Evolutionary conservation across 495 filamentous ascomycete species (phyloP), one percentile per base, ranked within the genome.

Genomic region (Trichoderma parareesei): DNA sequence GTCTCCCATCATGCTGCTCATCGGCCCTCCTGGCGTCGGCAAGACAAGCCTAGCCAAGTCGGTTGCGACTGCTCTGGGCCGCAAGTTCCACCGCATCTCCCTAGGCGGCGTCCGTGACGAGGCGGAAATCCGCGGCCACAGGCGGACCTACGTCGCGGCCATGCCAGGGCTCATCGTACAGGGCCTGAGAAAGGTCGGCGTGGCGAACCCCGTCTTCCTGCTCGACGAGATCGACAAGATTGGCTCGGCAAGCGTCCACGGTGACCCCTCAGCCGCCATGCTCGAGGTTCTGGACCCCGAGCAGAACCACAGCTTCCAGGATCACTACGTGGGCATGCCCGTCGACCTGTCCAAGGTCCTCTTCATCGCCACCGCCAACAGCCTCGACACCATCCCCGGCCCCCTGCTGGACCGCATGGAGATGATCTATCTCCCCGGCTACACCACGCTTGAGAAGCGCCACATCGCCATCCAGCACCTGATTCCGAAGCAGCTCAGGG

Each of bases 141-240:
- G 95, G 53, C 85, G 95, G 61, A 99, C 95, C 2, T 99, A 99
- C 73, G 94, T 99, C 64, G 95, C 95, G 13, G 95, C 95, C 60
- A 97, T 99, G 94, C 95, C 95, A 11, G 95, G 95, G 40, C 77
- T 98, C 60, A 90, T 99, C 62, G 93, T 97, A 59, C 91, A 90
- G 73, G 95, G 93, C 5, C 76, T 99, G 62, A 95, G 93, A 81
- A 99, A 98, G 74, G 95, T 94, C 59, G 93, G 92, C 44, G 93
- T 98, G 18, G 86, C 91, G 4, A 99, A 99, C 71, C 95, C 95
- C 2, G 93, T 99, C 41, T 93, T 98, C 77, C 77, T 99, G 63
- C 86, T 99, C 33, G 95, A 99, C 73, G 95, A 99, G 77, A 97
- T 99, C 69, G 95, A 99, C 81, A 99, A 99, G 80, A 83, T 98